A percentile compares a stretch with the other conserved stretches of the same genome.
phyloP scores from a whole-genome alignment of 805 yeast species.

The Kazachstania bromeliacearum region DNA sequence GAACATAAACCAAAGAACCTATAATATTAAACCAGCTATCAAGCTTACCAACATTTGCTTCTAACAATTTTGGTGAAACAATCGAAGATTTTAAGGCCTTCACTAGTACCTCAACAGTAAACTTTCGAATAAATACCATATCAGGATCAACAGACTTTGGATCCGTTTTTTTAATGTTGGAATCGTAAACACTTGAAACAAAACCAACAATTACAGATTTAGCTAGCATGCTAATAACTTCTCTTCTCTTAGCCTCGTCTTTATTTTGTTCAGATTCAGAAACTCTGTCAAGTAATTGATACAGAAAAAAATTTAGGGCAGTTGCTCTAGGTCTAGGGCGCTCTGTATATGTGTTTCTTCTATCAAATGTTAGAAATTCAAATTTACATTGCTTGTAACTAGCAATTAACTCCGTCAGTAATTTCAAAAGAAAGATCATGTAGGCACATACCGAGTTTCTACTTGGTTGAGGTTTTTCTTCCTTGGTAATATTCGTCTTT shows the following conservation, averaged over 20 bases:
- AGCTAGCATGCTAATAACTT: conserved; percentile 52
- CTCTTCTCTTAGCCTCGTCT: conserved; percentile 39
- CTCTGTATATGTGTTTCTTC: conserved; percentile 36
- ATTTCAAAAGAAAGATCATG: conserved; percentile 57
- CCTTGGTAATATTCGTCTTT: conserved; percentile 21
- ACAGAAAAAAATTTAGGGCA: conserved; percentile 65
- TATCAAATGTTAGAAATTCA: conserved; percentile 72
- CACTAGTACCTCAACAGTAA: conserved; percentile 57
- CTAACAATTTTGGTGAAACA: conserved; percentile 16
- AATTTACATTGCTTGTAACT: conserved; percentile 76
- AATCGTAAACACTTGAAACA: conserved; percentile 47
- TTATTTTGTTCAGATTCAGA: conserved; percentile 31
- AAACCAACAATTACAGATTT: conserved; percentile 52
- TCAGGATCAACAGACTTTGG: conserved; percentile 54
- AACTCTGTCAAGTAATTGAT: conserved; percentile 54
- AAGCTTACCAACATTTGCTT: conserved; percentile 21
- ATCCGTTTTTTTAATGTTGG: conserved; percentile 32
- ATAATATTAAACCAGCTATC: conserved; percentile 27
- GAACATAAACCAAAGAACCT: conserved; percentile 21
- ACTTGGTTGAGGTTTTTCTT: conserved; percentile 31
- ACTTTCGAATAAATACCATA: conserved; percentile 62
- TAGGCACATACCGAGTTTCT: conserved; percentile 54
- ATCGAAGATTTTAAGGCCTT: conserved; percentile 50
- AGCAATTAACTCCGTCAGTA: conserved; percentile 58
- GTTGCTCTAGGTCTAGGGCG: conserved; percentile 62